Conservation (phyloP, 2,329 filamentous ascomycete genomes). For the Magnaporthiopsis incrustans region DNA sequence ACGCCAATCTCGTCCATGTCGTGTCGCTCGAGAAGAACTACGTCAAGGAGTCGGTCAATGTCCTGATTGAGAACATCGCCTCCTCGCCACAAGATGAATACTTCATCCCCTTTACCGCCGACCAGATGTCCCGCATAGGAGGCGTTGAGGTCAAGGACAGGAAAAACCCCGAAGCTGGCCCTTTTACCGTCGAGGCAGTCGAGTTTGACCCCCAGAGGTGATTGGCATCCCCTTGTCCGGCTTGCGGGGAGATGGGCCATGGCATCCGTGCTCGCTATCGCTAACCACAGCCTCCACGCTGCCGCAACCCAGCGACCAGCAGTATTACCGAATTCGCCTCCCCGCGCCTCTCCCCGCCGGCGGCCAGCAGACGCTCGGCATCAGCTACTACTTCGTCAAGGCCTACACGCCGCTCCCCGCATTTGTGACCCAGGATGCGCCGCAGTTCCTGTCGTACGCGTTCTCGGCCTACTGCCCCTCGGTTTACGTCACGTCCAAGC, state of each 20-base stretch:
- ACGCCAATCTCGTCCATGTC: constrained; percentile 81
- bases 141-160: constrained; percentile 89
- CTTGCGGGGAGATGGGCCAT: constrained; percentile 7
- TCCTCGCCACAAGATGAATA: constrained; percentile 77
- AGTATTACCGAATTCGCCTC: constrained; percentile 81
- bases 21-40: constrained; percentile 93
- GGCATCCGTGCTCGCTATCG: constrained; percentile 8
- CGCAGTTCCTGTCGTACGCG: constrained; percentile 77
- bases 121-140: constrained; percentile 68
- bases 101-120: constrained; percentile 76
- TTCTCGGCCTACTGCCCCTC: constrained; percentile 83
- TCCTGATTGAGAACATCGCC: constrained; percentile 85
- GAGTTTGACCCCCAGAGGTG: constrained; percentile 55
- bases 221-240: constrained; percentile 12
- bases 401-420: constrained; percentile 75
- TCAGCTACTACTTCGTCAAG: constrained; percentile 75
- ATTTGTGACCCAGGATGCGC: constrained; percentile 72
- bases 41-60: constrained; percentile 82
- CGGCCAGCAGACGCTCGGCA: constrained; percentile 75
- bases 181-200: constrained; percentile 62
- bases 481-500: constrained; percentile 78
- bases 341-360: constrained; percentile 68
- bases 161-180: constrained; percentile 61
- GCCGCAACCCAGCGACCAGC: constrained; percentile 45
- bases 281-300: constrained; percentile 16